These are phyloP conservation scores for Podaxis sp. DNA, from an alignment of 768 basidiomycete species.

Conservation along the genomic window DNA sequence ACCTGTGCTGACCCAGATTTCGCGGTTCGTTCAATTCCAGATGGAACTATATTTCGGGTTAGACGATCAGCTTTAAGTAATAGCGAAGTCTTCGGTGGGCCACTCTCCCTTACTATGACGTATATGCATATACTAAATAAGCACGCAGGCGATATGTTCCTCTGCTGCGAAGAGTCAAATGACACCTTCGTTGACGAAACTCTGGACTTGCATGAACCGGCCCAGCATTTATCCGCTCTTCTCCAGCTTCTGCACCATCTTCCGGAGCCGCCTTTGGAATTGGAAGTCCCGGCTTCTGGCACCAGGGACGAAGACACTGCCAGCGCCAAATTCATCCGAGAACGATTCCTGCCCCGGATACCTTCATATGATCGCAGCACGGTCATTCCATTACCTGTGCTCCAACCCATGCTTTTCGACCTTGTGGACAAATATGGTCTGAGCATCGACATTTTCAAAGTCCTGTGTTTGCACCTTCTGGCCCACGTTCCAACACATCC, in stretches of 20 bases:
- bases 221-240: constrained; percentile 46
- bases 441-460: constrained; percentile 39
- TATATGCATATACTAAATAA: not conserved
- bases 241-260: constrained; percentile 58
- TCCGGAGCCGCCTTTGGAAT: constrained; percentile 41
- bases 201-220: constrained; percentile 59
- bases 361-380: constrained; percentile 38
- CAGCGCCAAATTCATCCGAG: constrained; percentile 25
- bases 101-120: constrained; percentile 14
- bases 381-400: constrained; percentile 65
- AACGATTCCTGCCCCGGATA: constrained; percentile 8
- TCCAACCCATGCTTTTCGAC: constrained; percentile 50
- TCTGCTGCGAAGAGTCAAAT: constrained; percentile 44
- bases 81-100: constrained; percentile 67
- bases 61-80: constrained; percentile 46
- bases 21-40: constrained; percentile 51
- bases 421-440: constrained; percentile 71
- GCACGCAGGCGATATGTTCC: constrained; percentile 67
- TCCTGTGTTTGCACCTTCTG: constrained; percentile 51
- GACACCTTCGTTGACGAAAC: constrained; percentile 23
- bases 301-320: constrained; percentile 25
- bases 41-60: constrained; percentile 50
- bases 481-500: constrained; percentile 63
- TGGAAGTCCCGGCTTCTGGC: constrained; percentile 24
- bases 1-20: constrained; percentile 55